Evolutionary conservation across 345 rosid species (phyloP), one percentile per base, ranked within the genome.

Genomic region (Salix koriyanagi): DNA sequence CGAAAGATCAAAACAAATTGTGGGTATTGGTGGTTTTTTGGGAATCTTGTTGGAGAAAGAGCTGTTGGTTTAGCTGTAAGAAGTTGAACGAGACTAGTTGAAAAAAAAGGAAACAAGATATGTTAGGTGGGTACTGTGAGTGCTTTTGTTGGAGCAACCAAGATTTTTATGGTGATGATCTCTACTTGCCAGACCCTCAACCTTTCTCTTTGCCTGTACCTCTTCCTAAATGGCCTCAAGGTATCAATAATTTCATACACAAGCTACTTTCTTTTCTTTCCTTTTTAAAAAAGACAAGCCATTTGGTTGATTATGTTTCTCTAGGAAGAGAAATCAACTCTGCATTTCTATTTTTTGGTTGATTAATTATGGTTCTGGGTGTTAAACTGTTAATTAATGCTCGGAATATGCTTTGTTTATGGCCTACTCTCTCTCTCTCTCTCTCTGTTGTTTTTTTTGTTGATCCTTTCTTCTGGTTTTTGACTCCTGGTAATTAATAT

Each of bases 201-300:
- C 90, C 90, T 21, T 92, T 88, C 85, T 88, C 89, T 67, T 83
- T 92, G 84, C 97, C 94, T 69, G 80, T 89, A 48, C 84, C 92
- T 12, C 76, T 92, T 76, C 97, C 97, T 34, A 34, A 82, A 41
- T 92, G 94, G 94, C 94, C 97, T 74, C 83, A 82, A 83, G 97
- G 97, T 92, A 80, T 60, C 50, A 11, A 44, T 44, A 44, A 10
- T 41, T 9, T 11, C 50, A 13, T 46, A 14, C 16, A 46, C 50
- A 46, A 12, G 25, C 67, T 12, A 19, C 70, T n/a, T n/a, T 25
- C 41, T 7, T 34, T 54, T 7, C 37, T 62, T 56, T 11, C 6
- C 37, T 34, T 19, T 14, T 73, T 14, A 39, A 15, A 36, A 14
- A 28, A 10, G 44, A 72, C 21, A 0, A 14, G 13, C 25, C 25